Evolutionary conservation across 2,329 filamentous ascomycete genomes (phyloP).

Genomic region (Biscogniauxia marginata): DNA sequence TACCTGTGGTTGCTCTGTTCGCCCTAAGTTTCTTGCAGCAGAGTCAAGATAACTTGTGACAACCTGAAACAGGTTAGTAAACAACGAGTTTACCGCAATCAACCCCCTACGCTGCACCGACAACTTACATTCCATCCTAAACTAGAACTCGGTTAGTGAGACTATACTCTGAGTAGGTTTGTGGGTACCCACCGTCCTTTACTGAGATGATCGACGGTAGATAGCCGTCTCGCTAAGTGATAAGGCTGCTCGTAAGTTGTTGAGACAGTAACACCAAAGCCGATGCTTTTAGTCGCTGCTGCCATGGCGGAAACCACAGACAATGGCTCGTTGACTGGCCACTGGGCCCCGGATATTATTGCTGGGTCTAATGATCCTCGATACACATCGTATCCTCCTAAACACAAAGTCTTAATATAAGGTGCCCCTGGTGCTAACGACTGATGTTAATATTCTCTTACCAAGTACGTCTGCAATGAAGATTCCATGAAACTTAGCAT

Average conservation of each 20-base stretch:
- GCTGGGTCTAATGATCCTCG: constrained; percentile 58
- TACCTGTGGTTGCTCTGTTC: constrained; percentile 50
- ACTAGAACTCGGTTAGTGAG: constrained; percentile 27
- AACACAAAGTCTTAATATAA: neutral
- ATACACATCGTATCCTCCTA: constrained; percentile 69
- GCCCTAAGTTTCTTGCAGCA: constrained; percentile 64
- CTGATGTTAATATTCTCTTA: constrained; percentile 2
- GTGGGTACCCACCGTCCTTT: constrained; percentile 51
- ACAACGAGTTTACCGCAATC: neutral
- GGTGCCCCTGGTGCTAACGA: constrained; percentile 12
- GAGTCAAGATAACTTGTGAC: constrained; percentile 71
- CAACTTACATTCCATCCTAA: constrained; percentile 55
- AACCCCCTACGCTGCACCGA: neutral
- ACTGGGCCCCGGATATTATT: constrained; percentile 63
- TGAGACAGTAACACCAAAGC: constrained; percentile 67
- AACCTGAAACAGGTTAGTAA: constrained; percentile 41
- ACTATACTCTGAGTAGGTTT: neutral
- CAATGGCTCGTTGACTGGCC: constrained; percentile 69
- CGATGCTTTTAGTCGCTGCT: constrained; percentile 64
- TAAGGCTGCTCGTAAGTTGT: constrained; percentile 73
- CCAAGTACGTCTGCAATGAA: constrained; percentile 66
- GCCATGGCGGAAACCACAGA: constrained; percentile 67
- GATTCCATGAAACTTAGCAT: constrained; percentile 62
- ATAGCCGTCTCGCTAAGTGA: constrained; percentile 63
- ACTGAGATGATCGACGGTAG: constrained; percentile 66